phyloP scores from a whole-genome alignment of 1,284 basidiomycete genomes.

The Pascua guehoae region DNA sequence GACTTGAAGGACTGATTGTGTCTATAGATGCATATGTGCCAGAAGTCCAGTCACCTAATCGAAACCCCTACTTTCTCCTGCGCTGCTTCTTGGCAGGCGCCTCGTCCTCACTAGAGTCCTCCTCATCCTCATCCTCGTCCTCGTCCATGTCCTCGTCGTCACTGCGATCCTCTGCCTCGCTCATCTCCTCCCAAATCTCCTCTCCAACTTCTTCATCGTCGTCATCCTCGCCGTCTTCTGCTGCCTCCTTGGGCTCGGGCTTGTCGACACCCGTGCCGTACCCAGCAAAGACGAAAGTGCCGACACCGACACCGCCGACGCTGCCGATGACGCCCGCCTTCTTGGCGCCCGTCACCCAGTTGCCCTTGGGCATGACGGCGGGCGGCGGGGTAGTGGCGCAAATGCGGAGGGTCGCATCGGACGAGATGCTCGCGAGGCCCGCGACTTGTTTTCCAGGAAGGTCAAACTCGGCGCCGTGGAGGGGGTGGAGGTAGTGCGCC shows the following conservation, averaged over 20 bases:
- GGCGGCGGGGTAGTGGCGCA: constrained; percentile 64
- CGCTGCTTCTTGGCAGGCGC: constrained; percentile 3
- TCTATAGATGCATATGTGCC: too few species aligned
- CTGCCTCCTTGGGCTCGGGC: constrained; percentile 26
- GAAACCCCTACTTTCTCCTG: too few species aligned
- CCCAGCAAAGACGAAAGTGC: constrained; percentile 57
- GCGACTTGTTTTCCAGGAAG: constrained; percentile 3
- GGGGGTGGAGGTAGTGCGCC: constrained; percentile 33
- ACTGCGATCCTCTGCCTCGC: constrained; percentile 24
- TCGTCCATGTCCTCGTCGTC: constrained; percentile 26
- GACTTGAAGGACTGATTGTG: too few species aligned
- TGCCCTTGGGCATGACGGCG: constrained; percentile 53
- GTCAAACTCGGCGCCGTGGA: constrained; percentile 12
- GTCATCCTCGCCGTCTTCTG: constrained; percentile 28
- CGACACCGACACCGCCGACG: constrained; percentile 61
- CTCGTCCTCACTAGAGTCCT: constrained; percentile 4
- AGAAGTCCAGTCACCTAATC: too few species aligned
- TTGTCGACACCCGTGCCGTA: constrained; percentile 21
- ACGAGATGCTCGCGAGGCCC: constrained; percentile 37
- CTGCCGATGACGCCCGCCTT: constrained; percentile 67
- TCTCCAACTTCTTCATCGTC: constrained; percentile 28
- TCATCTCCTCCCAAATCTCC: constrained; percentile 29
- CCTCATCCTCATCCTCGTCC: constrained; percentile 48
- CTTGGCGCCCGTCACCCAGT: constrained; percentile 56
- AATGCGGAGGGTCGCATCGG: constrained; percentile 58